A percentile compares a stretch with the other conserved stretches of the same genome.
Conservation (phyloP, 495 filamentous ascomycete species). For the Penicillium herquei region DNA sequence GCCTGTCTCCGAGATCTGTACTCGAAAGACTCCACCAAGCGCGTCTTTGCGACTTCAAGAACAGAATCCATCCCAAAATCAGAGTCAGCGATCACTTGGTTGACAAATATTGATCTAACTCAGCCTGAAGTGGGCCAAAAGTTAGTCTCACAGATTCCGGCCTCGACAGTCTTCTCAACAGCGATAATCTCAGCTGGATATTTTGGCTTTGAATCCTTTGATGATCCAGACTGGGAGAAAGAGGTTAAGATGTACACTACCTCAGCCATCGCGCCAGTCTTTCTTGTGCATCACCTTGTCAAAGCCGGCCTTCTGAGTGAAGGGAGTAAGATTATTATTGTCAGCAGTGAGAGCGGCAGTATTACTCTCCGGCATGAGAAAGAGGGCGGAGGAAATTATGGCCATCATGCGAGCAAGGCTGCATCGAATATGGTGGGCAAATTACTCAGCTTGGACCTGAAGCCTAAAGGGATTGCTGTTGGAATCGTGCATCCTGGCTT, state of each 20-base stretch:
- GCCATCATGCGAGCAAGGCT: constrained; percentile 69
- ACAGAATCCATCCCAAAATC: constrained; percentile 34
- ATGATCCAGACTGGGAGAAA: constrained; percentile 63
- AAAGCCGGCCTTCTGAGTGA: constrained; percentile 48
- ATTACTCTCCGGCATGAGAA: constrained; percentile 64
- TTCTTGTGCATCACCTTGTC: constrained; percentile 60
- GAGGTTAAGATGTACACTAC: constrained; percentile 71
- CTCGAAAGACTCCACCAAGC: constrained; percentile 41
- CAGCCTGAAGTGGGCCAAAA: constrained; percentile 55
- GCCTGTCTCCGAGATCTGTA: constrained; percentile 60
- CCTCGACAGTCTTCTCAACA: constrained; percentile 47
- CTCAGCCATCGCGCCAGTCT: constrained; percentile 63
- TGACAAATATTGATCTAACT: constrained; percentile 54
- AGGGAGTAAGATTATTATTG: constrained; percentile 61
- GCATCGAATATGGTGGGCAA: constrained; percentile 76
- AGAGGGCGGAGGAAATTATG: constrained; percentile 71
- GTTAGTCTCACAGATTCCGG: constrained; percentile 43
- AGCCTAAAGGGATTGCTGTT: constrained; percentile 60
- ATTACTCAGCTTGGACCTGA: constrained; percentile 65
- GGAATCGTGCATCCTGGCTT: constrained; percentile 71
- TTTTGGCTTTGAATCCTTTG: constrained; percentile 63
- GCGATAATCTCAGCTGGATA: constrained; percentile 68
- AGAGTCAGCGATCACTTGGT: constrained; percentile 39
- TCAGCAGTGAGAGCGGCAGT: constrained; percentile 67
- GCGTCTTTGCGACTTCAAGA: constrained; percentile 61